Evolutionary conservation across 2,329 filamentous ascomycete genomes (phyloP), one percentile per base, ranked within the genome.

Genomic region (Plenodomus biglobosus): DNA sequence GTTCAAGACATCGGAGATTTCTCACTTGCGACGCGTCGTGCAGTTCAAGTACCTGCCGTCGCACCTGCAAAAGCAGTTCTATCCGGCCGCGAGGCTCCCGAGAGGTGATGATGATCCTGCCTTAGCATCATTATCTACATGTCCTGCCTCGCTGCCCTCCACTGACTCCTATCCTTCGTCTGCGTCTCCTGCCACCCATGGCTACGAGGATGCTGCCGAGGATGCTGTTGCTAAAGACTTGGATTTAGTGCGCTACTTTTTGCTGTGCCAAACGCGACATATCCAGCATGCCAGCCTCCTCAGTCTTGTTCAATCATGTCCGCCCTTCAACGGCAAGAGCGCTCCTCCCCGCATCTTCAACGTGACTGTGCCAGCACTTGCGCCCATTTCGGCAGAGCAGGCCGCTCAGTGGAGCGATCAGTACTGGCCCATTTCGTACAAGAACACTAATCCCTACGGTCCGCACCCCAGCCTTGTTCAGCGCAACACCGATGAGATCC

Each of bases 351-450:
- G 83, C 61, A 73, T 91, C 42, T 78, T 80, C 44, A 79, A 78
- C 45, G 82, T 90, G 45, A 81, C 84, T 0, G 85, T 94, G 11
- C 90, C 90, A 6, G 76, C 86, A 20, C 75, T 90, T 38, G 80
- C 88, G 19, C 90, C 90, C 1, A 90, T 86, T 4, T 92, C 87
- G 3, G 82, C 86, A 58, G 78, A 86, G 34, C 88, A 92, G 69
- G 88, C 90, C 8, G 82, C 81, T 20, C 76, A 83, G 66, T 94
- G 88, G 88, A 86, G 84, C 20, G 77, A 81, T 27, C 80, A 85
- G 59, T 92, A 90, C 70, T 95, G 90, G 90, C 90, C 90, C 11
- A 87, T 86, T 1, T 83, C 92, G 40, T 95, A 94, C 74, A 86
- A 89, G 55, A 91, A 91, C 75, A 92, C 87, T 58, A 94, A 94